These are phyloP conservation scores for Forsythia viridissima DNA, from an alignment of 257 asterid species.

Conservation along the genomic window DNA sequence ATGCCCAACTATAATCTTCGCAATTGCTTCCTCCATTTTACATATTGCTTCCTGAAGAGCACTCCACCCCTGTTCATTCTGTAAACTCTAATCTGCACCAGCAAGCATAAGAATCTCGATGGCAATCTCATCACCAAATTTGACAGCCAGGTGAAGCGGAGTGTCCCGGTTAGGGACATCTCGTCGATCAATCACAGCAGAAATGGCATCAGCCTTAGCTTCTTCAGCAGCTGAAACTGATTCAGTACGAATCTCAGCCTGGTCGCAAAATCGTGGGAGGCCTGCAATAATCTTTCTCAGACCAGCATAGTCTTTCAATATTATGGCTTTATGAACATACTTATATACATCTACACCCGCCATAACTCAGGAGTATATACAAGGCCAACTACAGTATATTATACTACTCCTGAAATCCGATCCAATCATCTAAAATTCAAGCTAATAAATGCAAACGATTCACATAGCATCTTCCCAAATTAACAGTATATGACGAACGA, in stretches of 20 bases:
- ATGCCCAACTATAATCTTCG: conserved; percentile 82
- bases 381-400: conserved; percentile 15
- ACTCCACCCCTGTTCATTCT: conserved; percentile 99
- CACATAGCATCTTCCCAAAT: conserved; percentile 14
- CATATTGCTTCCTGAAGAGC: conserved; percentile 97
- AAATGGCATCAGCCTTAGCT: conserved; percentile 79
- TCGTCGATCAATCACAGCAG: conserved; percentile 72
- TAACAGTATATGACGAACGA: neutral
- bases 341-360: conserved; percentile 66
- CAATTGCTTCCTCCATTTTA: conserved; percentile 78
- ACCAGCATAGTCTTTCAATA: conserved; percentile 73
- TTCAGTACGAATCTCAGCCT: conserved; percentile 73
- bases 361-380: conserved; percentile 45
- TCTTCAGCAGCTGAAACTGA: conserved; percentile 73
- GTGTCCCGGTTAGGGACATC: conserved; percentile 94
- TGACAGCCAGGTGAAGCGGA: conserved; percentile 89
- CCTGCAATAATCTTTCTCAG: conserved; percentile 61
- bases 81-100: conserved; percentile 95
- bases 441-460: conserved; percentile 31
- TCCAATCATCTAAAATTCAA: neutral
- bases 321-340: conserved; percentile 75
- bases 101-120: conserved; percentile 96
- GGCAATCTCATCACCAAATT: conserved; percentile 70
- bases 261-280: conserved; percentile 78
- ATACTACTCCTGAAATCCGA: neutral